phyloP scores from a whole-genome alignment of 2,329 filamentous ascomycete species.

The Talaromyces sp. region DNA sequence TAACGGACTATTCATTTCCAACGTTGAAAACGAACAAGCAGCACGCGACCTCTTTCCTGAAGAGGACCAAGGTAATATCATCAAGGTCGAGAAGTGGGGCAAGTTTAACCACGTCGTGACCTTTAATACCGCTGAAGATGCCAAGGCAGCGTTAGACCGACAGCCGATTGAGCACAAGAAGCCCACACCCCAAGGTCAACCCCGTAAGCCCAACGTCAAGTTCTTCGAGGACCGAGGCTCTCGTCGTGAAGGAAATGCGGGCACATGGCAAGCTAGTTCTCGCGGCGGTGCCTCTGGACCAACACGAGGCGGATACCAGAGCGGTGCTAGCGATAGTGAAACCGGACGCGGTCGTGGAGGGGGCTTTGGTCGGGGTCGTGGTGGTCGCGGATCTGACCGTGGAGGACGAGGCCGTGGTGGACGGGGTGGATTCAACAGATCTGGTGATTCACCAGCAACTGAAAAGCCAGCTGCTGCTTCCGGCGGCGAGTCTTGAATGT shows the following conservation, averaged over 20 bases:
- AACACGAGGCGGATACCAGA: constrained; percentile 72
- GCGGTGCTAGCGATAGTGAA: constrained; percentile 74
- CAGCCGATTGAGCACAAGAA: constrained; percentile 73
- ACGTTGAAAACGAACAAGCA: constrained; percentile 76
- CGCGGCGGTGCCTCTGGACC: constrained; percentile 61
- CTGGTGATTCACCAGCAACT: constrained; percentile 39
- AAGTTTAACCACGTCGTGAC: constrained; percentile 78
- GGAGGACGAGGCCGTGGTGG: constrained; percentile 47
- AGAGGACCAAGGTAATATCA: constrained; percentile 76
- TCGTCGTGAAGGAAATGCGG: constrained; percentile 43
- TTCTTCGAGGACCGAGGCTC: constrained; percentile 68
- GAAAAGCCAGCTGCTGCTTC: constrained; percentile 32
- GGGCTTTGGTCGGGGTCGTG: constrained; percentile 53
- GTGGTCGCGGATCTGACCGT: constrained; percentile 45
- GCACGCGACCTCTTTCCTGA: constrained; percentile 75
- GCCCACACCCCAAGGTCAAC: constrained; percentile 60
- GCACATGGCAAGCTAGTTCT: constrained; percentile 51
- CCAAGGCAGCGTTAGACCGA: constrained; percentile 70
- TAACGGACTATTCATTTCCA: constrained; percentile 84
- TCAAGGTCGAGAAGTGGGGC: constrained; percentile 60
- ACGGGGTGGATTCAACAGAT: constrained; percentile 40
- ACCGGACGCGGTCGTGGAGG: constrained; percentile 51
- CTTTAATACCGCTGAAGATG: constrained; percentile 74
- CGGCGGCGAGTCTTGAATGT: constrained; percentile 27
- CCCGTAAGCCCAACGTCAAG: constrained; percentile 75